These are phyloP conservation scores for Populus deltoides DNA, from an alignment of 345 rosid genomes.

Conservation along the genomic window DNA sequence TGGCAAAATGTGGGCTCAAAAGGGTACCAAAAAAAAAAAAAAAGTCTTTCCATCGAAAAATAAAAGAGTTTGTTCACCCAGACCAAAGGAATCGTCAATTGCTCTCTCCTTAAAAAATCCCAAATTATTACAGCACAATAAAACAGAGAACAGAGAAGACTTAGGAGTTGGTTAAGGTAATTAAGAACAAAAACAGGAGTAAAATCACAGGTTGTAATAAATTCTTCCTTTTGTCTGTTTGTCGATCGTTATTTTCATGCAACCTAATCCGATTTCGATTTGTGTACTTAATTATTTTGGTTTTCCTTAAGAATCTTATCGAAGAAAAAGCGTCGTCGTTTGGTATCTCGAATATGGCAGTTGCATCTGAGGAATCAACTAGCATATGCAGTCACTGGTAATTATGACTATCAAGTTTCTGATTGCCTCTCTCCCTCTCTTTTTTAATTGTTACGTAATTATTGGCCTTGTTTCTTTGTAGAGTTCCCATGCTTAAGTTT, in stretches of 20 bases:
- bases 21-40: background rate
- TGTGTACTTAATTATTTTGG: background rate
- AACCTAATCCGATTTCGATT: background rate
- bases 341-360: conserved; percentile 45
- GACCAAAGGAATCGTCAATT: conserved; percentile 2
- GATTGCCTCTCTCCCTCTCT: background rate
- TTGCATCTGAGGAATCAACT: conserved; percentile 58
- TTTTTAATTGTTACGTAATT: background rate
- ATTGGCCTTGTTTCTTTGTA: background rate
- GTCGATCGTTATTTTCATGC: background rate
- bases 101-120: background rate
- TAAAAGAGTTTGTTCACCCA: conserved; percentile 7
- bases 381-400: conserved; percentile 86
- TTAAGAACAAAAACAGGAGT: background rate
- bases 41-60: conserved; percentile 9
- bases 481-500: background rate
- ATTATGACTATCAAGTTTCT: background rate
- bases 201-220: background rate
- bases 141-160: background rate
- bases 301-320: conserved; percentile 20
- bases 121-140: background rate
- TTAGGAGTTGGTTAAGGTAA: background rate
- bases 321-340: conserved; percentile 14
- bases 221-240: background rate
- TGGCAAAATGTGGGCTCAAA: background rate